Evolutionary conservation across 2,329 filamentous ascomycete genomes (phyloP).

Genomic region (Xylariales sp.): DNA sequence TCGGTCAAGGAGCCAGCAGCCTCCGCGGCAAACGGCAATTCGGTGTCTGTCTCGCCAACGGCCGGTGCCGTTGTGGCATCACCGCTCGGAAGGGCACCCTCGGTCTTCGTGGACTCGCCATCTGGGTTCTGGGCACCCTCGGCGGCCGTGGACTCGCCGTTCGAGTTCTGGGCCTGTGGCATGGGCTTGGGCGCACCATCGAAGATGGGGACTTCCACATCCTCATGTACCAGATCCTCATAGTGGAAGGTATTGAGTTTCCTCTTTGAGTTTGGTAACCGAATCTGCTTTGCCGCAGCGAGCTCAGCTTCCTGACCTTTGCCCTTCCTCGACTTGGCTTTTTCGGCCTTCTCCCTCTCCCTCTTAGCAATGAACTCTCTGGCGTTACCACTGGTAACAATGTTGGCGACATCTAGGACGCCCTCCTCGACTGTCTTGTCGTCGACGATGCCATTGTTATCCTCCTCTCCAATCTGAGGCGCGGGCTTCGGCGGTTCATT

Average conservation of each 20-base stretch:
- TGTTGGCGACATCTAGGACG: slow-evolving; percentile 77
- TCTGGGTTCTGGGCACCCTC: slow-evolving; percentile 1
- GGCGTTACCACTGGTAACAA: slow-evolving; percentile 77
- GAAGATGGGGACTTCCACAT: slow-evolving; percentile 35
- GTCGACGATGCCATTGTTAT: slow-evolving; percentile 28
- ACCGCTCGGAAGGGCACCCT: slow-evolving; percentile 14
- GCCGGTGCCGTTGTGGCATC: slow-evolving; percentile 16
- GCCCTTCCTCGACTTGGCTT: slow-evolving; percentile 53
- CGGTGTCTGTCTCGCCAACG: slow-evolving; percentile 14
- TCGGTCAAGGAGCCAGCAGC: slow-evolving; percentile 25
- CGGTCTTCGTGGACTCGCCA: slow-evolving; percentile 14
- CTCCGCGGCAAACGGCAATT: slow-evolving; percentile 26
- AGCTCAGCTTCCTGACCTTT: slow-evolving; percentile 55
- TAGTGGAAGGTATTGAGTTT: slow-evolving; percentile 67
- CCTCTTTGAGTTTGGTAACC: slow-evolving; percentile 69
- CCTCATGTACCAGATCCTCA: slow-evolving; percentile 61
- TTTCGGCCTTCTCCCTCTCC: slow-evolving; percentile 72
- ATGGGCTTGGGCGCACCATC: slow-evolving; percentile 16
- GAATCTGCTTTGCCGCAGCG: slow-evolving; percentile 48
- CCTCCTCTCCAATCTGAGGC: slow-evolving; percentile 29
- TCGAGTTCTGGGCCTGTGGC: slow-evolving; percentile 8
- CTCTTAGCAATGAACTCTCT: slow-evolving; percentile 79
- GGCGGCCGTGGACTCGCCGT: not conserved
- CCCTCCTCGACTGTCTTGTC: slow-evolving; percentile 57
- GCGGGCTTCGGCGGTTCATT: slow-evolving; percentile 24